phyloP scores from a whole-genome alignment of 176 grass and related monocot species.

The Triticum urartu region DNA sequence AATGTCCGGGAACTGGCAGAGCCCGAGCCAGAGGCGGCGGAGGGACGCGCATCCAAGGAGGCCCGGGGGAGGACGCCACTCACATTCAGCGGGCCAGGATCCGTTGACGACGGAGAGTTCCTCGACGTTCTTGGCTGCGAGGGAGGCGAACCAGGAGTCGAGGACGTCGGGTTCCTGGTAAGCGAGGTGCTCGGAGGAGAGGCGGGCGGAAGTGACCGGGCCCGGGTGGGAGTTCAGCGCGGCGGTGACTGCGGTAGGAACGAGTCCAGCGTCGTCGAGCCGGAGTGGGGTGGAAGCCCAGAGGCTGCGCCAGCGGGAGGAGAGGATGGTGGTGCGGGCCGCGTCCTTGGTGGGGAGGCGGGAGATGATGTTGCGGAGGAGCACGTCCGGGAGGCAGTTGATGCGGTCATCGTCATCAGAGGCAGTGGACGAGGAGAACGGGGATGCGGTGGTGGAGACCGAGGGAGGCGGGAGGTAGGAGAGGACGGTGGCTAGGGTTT shows the following conservation, averaged over 20 bases:
- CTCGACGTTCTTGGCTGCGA: conserved; percentile 26
- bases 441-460: neutral
- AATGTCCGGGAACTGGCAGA: conserved; percentile 43
- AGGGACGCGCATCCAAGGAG: conserved; percentile 34
- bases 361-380: conserved; percentile 43
- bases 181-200: conserved; percentile 19
- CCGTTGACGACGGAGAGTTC: conserved; percentile 34
- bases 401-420: conserved; percentile 20
- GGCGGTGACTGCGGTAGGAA: conserved; percentile 1
- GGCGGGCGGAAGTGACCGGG: conserved; percentile 25
- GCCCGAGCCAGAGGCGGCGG: conserved; percentile 35
- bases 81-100: conserved; percentile 19
- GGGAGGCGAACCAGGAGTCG: conserved; percentile 32
- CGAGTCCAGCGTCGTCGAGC: conserved; percentile 24
- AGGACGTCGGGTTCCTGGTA: conserved; percentile 4
- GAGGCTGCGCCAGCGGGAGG: conserved; percentile 44
- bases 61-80: conserved; percentile 26
- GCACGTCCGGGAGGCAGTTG: conserved; percentile 27
- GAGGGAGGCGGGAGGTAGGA: conserved; percentile 30
- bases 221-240: conserved; percentile 39
- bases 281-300: conserved; percentile 35
- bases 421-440: neutral
- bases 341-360: conserved; percentile 51
- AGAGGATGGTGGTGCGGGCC: conserved; percentile 37
- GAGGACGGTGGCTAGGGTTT: conserved; percentile 35